Percentiles rank a stretch among this genome's conserved stretches.
phyloP scores from a whole-genome alignment of 2,329 filamentous ascomycete genomes.

The Hymenoscyphus fraxineus region DNA sequence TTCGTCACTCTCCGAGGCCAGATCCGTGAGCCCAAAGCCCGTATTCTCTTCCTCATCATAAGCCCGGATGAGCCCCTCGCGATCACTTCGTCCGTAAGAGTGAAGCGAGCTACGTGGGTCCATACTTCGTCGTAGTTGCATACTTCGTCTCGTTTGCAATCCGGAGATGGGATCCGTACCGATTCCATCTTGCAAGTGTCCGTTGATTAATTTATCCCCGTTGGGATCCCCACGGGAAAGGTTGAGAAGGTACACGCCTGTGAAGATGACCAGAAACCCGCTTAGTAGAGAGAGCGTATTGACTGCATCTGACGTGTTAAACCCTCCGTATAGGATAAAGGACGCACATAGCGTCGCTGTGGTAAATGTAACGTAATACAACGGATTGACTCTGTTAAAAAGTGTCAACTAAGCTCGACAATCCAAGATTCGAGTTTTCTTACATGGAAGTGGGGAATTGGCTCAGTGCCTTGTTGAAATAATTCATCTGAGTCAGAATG shows the following conservation, averaged over 20 bases:
- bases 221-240: conserved; percentile 90
- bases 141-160: conserved; percentile 84
- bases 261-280: conserved; percentile 92
- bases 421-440: conserved; percentile 34
- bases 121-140: conserved; percentile 80
- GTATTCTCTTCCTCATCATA: conserved; percentile 81
- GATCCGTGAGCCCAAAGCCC: conserved; percentile 72
- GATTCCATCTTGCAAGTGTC: conserved; percentile 66
- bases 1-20: conserved; percentile 74
- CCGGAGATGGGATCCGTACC: conserved; percentile 90
- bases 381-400: conserved; percentile 58
- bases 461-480: conserved; percentile 97
- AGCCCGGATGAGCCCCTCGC: conserved; percentile 78
- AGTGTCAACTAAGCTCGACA: conserved; percentile 13
- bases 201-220: conserved; percentile 62
- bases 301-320: conserved; percentile 89
- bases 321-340: conserved; percentile 92
- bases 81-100: conserved; percentile 57
- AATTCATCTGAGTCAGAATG: conserved; percentile 99
- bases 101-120: conserved; percentile 61
- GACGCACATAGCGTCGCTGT: conserved; percentile 91
- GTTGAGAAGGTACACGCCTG: conserved; percentile 92
- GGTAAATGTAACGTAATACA: conserved; percentile 96
- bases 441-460: conserved; percentile 98
- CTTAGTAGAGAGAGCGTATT: conserved; percentile 90